These are phyloP conservation scores for Mycocentrospora acerina DNA, from an alignment of 2,329 filamentous ascomycete genomes.

Conservation along the genomic window DNA sequence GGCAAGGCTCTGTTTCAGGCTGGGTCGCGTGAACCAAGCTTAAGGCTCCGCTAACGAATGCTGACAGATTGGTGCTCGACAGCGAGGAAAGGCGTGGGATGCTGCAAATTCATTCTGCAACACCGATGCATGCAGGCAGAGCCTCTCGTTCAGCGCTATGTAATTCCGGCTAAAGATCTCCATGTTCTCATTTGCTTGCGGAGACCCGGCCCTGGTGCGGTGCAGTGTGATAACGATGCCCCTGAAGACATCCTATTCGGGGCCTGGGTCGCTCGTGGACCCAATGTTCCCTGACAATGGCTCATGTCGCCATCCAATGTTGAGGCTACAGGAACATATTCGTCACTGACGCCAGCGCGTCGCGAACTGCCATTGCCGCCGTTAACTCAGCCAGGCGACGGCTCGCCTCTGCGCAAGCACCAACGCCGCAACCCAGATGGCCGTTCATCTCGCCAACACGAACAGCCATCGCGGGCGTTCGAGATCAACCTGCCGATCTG, in stretches of 20 bases:
- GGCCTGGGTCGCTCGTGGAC: slow-evolving; percentile 2
- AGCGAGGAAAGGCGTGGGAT: too few species aligned
- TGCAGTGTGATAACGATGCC: slow-evolving; percentile 3
- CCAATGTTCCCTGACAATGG: background rate
- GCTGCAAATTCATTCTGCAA: too few species aligned
- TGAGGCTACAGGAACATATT: slow-evolving; percentile 7
- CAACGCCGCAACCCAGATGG: slow-evolving; percentile 11
- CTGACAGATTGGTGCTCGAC: too few species aligned
- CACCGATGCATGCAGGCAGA: slow-evolving; percentile 10
- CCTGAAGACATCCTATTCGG: slow-evolving; percentile 2
- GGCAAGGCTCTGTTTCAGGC: background rate
- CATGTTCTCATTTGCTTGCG: slow-evolving; percentile 4
- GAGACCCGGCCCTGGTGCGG: slow-evolving; percentile 1
- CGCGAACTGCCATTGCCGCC: slow-evolving; percentile 23
- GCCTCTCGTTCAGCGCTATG: slow-evolving; percentile 5
- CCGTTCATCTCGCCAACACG: slow-evolving; percentile 38
- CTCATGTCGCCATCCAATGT: slow-evolving; percentile 7
- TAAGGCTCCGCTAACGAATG: too few species aligned
- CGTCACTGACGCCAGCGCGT: slow-evolving; percentile 12
- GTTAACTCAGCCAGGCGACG: slow-evolving; percentile 13
- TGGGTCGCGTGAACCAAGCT: too few species aligned
- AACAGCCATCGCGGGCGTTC: slow-evolving; percentile 28
- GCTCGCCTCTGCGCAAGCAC: slow-evolving; percentile 25
- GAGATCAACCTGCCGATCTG: slow-evolving; percentile 28
- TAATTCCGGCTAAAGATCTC: slow-evolving; percentile 5